These are phyloP conservation scores for Akanthomyces muscarius DNA, from an alignment of 2,329 filamentous ascomycete species.

Conservation along the genomic window DNA sequence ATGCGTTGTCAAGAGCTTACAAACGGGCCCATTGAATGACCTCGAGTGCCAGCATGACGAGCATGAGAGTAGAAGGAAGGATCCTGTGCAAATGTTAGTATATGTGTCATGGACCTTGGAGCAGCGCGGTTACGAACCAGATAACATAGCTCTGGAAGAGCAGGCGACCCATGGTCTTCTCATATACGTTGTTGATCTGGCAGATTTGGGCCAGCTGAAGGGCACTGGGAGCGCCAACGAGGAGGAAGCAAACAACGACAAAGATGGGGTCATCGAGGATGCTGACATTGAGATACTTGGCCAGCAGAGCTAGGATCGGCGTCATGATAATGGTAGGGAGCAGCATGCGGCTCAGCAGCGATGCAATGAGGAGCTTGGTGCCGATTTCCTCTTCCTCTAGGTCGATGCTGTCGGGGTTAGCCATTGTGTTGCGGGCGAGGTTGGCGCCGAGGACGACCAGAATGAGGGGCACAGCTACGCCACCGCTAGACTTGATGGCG, in stretches of 20 bases:
- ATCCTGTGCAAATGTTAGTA: conserved; percentile 57
- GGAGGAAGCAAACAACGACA: conserved; percentile 93
- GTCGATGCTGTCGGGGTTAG: conserved; percentile 58
- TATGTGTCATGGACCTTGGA: not conserved
- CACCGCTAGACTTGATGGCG: conserved; percentile 78
- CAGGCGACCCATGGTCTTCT: conserved; percentile 87
- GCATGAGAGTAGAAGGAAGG: conserved; percentile 81
- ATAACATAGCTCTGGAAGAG: conserved; percentile 87
- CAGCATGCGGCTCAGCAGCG: conserved; percentile 84
- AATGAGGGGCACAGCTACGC: conserved; percentile 91
- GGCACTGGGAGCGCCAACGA: conserved; percentile 89
- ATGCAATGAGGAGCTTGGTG: conserved; percentile 78
- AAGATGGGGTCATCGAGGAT: conserved; percentile 98
- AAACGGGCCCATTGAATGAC: conserved; percentile 77
- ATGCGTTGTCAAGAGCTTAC: conserved; percentile 17
- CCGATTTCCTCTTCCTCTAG: conserved; percentile 66
- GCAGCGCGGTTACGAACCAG: conserved; percentile 57
- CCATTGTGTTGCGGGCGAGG: conserved; percentile 84
- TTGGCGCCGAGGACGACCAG: conserved; percentile 94
- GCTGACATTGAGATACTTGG: conserved; percentile 87
- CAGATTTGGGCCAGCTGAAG: conserved; percentile 96
- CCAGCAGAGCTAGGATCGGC: conserved; percentile 77
- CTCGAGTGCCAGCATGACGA: conserved; percentile 89
- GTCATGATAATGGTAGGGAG: conserved; percentile 90
- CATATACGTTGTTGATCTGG: conserved; percentile 95